Evolutionary conservation across 1,139 yeast species (phyloP).

Genomic region (Geotrichum aggregatum): DNA sequence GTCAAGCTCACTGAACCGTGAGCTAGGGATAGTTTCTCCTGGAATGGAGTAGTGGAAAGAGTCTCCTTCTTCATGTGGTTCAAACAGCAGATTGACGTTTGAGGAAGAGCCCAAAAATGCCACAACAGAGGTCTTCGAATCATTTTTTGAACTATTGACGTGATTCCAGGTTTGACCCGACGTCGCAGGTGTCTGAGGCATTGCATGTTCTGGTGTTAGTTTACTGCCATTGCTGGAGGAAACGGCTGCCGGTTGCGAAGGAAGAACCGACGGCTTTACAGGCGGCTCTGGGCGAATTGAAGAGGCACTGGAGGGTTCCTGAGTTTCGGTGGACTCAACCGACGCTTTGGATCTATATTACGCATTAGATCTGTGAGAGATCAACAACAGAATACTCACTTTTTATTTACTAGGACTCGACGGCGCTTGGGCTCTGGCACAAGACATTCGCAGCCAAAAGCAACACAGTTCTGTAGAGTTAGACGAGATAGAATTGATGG

Average conservation of each 20-base stretch:
- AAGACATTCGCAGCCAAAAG: slow-evolving; percentile 69
- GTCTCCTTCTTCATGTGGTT: slow-evolving; percentile 33
- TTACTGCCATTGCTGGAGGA: too few relatives aligned
- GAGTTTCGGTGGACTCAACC: background rate
- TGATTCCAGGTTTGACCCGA: slow-evolving; percentile 28
- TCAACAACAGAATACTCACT: slow-evolving; percentile 12
- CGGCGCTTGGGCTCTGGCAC: slow-evolving; percentile 49
- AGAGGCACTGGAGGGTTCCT: background rate
- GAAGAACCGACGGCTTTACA: background rate
- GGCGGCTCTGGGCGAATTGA: background rate
- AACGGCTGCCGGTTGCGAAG: background rate
- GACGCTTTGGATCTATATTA: slow-evolving; percentile 5
- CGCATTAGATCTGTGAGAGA: background rate
- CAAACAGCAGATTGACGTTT: slow-evolving; percentile 36
- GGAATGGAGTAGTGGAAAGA: slow-evolving; percentile 35
- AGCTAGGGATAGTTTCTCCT: slow-evolving; percentile 31
- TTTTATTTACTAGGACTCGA: slow-evolving; percentile 36
- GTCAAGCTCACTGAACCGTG: slow-evolving; percentile 44
- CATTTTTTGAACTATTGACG: slow-evolving; percentile 26
- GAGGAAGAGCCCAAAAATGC: slow-evolving; percentile 37
- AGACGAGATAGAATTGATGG: background rate
- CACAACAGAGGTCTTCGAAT: slow-evolving; percentile 33
- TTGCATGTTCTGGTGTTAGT: too few relatives aligned
- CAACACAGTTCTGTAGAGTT: slow-evolving; percentile 51
- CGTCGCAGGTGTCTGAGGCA: background rate